These are phyloP conservation scores for Volutella citrinella DNA, from an alignment of 2,329 filamentous ascomycete species.

Conservation along the genomic window DNA sequence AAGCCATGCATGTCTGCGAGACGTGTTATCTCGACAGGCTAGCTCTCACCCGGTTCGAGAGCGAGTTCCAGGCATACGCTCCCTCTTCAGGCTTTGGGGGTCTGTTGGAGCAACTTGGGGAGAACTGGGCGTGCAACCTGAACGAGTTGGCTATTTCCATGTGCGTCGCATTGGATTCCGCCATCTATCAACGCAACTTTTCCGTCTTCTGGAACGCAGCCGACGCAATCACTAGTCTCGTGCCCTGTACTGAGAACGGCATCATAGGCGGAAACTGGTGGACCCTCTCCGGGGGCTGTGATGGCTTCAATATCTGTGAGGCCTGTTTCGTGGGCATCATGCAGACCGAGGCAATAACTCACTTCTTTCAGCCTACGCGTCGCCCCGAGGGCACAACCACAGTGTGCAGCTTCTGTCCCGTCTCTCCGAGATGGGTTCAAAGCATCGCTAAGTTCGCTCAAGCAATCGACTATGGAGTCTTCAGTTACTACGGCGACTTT, in stretches of 20 bases:
- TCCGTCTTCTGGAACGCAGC: constrained; percentile 25
- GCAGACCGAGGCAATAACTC: constrained; percentile 19
- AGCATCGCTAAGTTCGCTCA: constrained; percentile 27
- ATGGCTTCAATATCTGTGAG: constrained; percentile 28
- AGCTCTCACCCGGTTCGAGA: constrained; percentile 24
- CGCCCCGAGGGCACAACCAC: constrained; percentile 16
- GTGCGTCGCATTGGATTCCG: constrained; percentile 22
- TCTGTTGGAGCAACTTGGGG: constrained; percentile 18
- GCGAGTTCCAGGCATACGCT: constrained; percentile 23
- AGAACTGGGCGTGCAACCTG: constrained; percentile 24
- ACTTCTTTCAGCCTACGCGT: constrained; percentile 27
- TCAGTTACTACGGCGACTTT: constrained; percentile 26
- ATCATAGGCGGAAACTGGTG: constrained; percentile 33
- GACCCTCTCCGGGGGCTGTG: constrained; percentile 23
- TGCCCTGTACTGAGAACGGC: constrained; percentile 26
- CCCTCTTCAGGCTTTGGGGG: constrained; percentile 19
- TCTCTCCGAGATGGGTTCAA: constrained; percentile 19
- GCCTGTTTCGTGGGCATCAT: constrained; percentile 32
- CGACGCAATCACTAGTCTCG: constrained; percentile 15
- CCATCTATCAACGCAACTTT: constrained; percentile 23
- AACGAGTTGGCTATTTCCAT: constrained; percentile 19
- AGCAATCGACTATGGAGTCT: constrained; percentile 30
- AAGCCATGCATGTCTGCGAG: constrained; percentile 30
- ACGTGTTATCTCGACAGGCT: constrained; percentile 34
- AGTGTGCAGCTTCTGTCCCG: constrained; percentile 29